phyloP scores from a whole-genome alignment of 2,329 filamentous ascomycete genomes.

The Fusarium brachygibbosum region DNA sequence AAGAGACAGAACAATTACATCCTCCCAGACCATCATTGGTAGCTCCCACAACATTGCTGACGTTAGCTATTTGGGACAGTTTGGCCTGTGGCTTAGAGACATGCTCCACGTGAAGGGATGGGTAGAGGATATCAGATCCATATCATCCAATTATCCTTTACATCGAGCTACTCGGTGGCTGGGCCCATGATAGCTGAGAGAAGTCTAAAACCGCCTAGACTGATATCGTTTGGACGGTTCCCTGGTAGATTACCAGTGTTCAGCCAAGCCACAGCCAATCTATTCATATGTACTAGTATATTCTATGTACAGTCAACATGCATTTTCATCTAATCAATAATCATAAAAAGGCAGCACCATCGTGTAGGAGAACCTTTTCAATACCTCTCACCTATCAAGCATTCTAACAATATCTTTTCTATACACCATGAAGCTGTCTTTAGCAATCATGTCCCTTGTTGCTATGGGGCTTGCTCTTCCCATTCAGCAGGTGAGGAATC shows the following conservation, averaged over 20 bases:
- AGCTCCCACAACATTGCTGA: neutral
- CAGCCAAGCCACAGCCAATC: neutral
- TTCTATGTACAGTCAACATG: rapidly evolving
- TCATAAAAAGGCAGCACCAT: neutral
- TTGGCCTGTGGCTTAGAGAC: neutral
- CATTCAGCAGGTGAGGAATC: neutral
- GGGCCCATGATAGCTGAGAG: neutral
- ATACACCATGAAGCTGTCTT: neutral
- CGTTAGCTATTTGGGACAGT: neutral
- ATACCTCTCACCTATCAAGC: neutral
- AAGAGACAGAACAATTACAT: neutral
- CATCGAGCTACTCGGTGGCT: neutral
- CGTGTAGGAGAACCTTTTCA: neutral
- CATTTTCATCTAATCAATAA: neutral
- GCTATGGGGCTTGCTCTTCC: neutral
- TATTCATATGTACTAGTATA: no score
- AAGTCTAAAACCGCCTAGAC: neutral
- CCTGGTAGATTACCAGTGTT: no score
- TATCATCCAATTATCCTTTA: neutral
- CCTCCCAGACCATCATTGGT: neutral
- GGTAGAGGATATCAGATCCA: neutral
- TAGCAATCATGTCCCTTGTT: neutral
- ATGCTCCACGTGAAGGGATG: neutral
- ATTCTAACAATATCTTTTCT: neutral
- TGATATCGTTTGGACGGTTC: neutral